These are phyloP conservation scores for Fusarium staphyleae DNA, from an alignment of 2,329 filamentous ascomycete species.

Conservation along the genomic window DNA sequence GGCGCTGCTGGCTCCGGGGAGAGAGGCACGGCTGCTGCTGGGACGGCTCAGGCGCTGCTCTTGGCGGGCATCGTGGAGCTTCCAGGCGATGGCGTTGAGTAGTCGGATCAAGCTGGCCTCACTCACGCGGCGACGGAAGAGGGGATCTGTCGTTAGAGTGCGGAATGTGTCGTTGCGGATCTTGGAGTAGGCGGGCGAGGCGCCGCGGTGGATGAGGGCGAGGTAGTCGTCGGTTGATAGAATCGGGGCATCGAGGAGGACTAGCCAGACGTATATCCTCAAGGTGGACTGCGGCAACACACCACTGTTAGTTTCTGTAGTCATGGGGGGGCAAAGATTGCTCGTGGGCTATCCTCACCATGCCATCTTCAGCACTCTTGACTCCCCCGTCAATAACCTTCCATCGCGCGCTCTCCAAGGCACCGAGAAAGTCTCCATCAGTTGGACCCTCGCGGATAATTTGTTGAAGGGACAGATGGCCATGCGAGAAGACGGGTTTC, in stretches of 20 bases:
- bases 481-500: slow-evolving; percentile 58
- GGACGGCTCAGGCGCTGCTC: slow-evolving; percentile 51
- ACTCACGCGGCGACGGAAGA: slow-evolving; percentile 93
- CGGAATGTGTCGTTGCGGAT: slow-evolving; percentile 99
- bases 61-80: slow-evolving; percentile 79
- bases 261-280: slow-evolving; percentile 95
- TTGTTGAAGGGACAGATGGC: slow-evolving; percentile 71
- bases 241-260: slow-evolving; percentile 86
- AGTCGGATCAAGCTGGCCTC: slow-evolving; percentile 94
- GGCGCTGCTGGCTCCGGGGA: slow-evolving; percentile 45
- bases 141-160: slow-evolving; percentile 93
- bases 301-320: slow-evolving; percentile 4
- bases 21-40: slow-evolving; percentile 49
- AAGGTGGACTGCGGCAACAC: slow-evolving; percentile 73
- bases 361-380: slow-evolving; percentile 80
- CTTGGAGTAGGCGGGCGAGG: slow-evolving; percentile 94
- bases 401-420: slow-evolving; percentile 73
- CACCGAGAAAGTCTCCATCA: slow-evolving; percentile 70
- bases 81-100: slow-evolving; percentile 95
- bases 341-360: slow-evolving; percentile 61
- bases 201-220: slow-evolving; percentile 86
- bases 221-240: slow-evolving; percentile 89
- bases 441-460: slow-evolving; percentile 82
- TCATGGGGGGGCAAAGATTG: too few species aligned
- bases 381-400: slow-evolving; percentile 79